Percentiles rank a stretch among this genome's conserved stretches.
Conservation (phyloP, 805 yeast species). For the Komagataella pseudopastoris region DNA sequence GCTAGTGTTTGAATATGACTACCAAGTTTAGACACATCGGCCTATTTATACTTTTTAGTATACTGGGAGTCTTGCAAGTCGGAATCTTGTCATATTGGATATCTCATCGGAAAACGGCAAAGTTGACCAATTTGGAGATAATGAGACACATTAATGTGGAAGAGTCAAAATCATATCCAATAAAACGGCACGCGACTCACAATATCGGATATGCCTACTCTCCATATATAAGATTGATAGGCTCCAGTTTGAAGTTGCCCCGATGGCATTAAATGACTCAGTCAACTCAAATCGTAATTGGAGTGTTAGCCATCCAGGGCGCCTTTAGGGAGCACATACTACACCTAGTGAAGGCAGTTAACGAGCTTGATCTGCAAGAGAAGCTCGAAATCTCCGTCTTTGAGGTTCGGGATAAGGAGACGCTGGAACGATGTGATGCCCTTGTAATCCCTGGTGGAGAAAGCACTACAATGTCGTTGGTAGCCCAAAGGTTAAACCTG, state of each 20-base stretch:
- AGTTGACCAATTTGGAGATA: neutral
- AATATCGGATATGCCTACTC: neutral
- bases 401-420: slow-evolving; percentile 39
- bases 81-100: neutral
- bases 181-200: neutral
- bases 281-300: slow-evolving; percentile 22
- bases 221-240: neutral
- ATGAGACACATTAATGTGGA: neutral
- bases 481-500: slow-evolving; percentile 52
- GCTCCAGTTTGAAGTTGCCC: neutral
- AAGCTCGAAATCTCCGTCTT: slow-evolving; percentile 18
- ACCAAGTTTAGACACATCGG: neutral
- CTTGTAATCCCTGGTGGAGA: slow-evolving; percentile 57
- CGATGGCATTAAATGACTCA: neutral
- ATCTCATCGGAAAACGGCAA: neutral
- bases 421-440: slow-evolving; percentile 38
- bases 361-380: neutral
- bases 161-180: neutral
- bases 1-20: neutral
- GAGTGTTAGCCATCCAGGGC: slow-evolving; percentile 71
- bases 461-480: slow-evolving; percentile 54
- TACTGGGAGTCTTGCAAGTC: neutral
- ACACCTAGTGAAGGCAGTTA: slow-evolving; percentile 26
- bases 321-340: slow-evolving; percentile 60
- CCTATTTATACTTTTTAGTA: neutral